Conservation (phyloP, 1,139 yeast species). For the Blastobotrys persicus region DNA sequence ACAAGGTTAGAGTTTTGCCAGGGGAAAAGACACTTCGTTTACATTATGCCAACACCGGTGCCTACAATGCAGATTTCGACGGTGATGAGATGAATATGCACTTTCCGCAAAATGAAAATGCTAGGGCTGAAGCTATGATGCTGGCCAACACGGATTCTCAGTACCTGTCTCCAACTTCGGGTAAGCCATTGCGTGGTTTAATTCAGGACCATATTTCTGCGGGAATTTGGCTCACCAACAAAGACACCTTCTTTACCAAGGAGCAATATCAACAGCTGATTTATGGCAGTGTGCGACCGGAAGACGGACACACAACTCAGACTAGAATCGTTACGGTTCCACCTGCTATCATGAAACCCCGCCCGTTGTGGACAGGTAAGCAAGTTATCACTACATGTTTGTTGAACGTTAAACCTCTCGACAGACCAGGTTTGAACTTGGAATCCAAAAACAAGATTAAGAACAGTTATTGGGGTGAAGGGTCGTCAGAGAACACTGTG, state of each 20-base stretch:
- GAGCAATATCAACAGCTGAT: conserved; percentile 91
- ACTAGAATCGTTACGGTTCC: conserved; percentile 75
- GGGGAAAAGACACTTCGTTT: conserved; percentile 95
- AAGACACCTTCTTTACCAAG: conserved; percentile 86
- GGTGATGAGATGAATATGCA: conserved; percentile 99
- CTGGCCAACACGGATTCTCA: conserved; percentile 97
- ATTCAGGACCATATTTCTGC: conserved; percentile 99
- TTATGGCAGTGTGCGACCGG: conserved; percentile 94
- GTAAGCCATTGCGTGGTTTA: conserved; percentile 96
- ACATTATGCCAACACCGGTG: conserved; percentile 99
- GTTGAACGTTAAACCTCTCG: conserved; percentile 79
- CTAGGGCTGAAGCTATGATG: conserved; percentile 92
- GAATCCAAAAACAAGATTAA: conserved; percentile 83
- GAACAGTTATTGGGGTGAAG: conserved; percentile 90
- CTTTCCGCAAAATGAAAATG: conserved; percentile 98
- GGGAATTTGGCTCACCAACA: conserved; percentile 96
- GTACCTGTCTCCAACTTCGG: conserved; percentile 96
- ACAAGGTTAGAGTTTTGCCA: conserved; percentile 92
- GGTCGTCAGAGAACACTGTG: conserved; percentile 82
- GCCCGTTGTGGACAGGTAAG: conserved; percentile 97
- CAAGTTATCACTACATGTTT: conserved; percentile 88
- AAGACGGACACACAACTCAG: conserved; percentile 91
- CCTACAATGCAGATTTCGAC: conserved; percentile 98
- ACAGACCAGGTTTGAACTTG: conserved; percentile 88
- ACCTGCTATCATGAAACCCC: conserved; percentile 85